Evolutionary conservation across 305 asterid species (phyloP), one percentile per base, ranked within the genome.

Genomic region (Withania somnifera): DNA sequence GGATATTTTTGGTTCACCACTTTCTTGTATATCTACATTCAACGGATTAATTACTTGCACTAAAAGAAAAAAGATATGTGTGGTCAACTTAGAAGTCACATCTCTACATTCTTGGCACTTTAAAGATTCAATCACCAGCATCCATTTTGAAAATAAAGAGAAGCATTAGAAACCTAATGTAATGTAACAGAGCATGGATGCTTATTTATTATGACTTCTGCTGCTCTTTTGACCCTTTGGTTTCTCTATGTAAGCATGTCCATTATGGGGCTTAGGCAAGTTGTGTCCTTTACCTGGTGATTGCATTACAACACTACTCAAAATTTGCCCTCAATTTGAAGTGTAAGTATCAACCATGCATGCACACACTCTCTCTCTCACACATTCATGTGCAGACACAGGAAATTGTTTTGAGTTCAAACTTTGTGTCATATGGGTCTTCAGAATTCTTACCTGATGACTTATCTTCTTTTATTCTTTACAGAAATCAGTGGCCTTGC

Each of bases 401-500:
- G 7, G 66, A 57, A 60, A 24, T 60, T 60, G 36, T 36, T 24
- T 60, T 60, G 36, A 13, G 38, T 60, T 24, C 13, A 60, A 0
- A 13, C 26, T 30, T 60, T 60, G 38, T 26, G 26, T 26, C 68
- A 13, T 24, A 60, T 60, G 38, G 13, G 5, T 60, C 40, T 13
- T 60, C 10, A 6, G 4, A 13, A 1, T 22, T 22, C 5, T 42
- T 30, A 71, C 13, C 15, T 24, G n/a, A 38, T 20, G 57, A 13
- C 52, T 53, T 51, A 66, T 50, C 58, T 77, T 60, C 19, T 34
- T 77, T 52, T 52, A 66, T 84, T 58, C 58, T 87, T 84, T 78
- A 88, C 92, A 90, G 94, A 89, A 84, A 79, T 22, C 84, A 61
- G 84, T 54, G 7, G 87, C 87, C 20, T 84, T 87, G 71, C 93